Conservation (phyloP, 345 rosid genomes). For the Citrus australasica region DNA sequence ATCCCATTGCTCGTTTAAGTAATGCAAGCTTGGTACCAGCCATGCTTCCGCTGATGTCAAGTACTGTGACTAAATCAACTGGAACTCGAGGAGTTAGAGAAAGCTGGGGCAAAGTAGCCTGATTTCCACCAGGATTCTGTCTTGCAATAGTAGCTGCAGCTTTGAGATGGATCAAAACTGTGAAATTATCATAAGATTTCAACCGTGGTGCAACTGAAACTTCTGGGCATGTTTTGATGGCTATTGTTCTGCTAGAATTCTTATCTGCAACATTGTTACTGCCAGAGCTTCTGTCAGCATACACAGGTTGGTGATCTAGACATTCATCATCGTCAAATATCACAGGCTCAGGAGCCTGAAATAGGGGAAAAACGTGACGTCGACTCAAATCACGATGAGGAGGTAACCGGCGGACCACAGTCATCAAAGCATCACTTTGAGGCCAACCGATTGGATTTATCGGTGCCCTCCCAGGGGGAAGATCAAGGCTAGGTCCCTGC, state of each 20-base stretch:
- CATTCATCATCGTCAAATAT: conserved; percentile 72
- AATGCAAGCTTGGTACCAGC: conserved; percentile 95
- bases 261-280: conserved; percentile 24
- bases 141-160: conserved; percentile 46
- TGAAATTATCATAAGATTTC: conserved; percentile 55
- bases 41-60: conserved; percentile 98
- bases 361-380: conserved; percentile 47
- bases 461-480: conserved; percentile 34
- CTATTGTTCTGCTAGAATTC: conserved; percentile 37
- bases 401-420: conserved; percentile 49
- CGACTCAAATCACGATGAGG: conserved; percentile 52
- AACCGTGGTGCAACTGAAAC: conserved; percentile 58
- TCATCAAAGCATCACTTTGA: conserved; percentile 53
- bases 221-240: conserved; percentile 67
- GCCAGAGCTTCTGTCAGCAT: conserved; percentile 32
- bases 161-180: conserved; percentile 74
- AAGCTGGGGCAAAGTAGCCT: conserved; percentile 32
- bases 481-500: conserved; percentile 58
- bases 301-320: conserved; percentile 46
- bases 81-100: conserved; percentile 64
- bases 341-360: conserved; percentile 66
- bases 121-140: conserved; percentile 31
- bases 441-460: conserved; percentile 39
- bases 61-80: conserved; percentile 84
- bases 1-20: conserved; percentile 98